These are phyloP conservation scores for Gracilaria domingensis DNA, from an alignment of 23 red algal genomes.

Conservation along the genomic window DNA sequence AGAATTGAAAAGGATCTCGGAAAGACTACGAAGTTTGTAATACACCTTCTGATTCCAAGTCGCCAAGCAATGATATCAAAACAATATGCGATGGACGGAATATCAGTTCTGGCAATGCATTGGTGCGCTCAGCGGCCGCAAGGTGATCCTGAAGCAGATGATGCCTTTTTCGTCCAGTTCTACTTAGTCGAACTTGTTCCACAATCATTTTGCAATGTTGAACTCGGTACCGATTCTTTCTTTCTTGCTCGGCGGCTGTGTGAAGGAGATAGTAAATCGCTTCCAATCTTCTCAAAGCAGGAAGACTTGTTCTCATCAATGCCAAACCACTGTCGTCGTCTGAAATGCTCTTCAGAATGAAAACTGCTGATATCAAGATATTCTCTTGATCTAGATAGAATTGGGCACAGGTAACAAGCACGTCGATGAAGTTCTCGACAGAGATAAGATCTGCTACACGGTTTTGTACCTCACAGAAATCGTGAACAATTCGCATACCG, in stretches of 20 bases:
- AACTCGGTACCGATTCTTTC: conserved; percentile 3
- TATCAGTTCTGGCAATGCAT: neutral
- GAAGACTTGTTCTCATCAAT: neutral
- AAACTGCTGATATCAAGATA: conserved; percentile 15
- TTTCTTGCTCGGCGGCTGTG: neutral
- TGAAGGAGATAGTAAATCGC: conserved; percentile 16
- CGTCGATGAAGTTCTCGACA: conserved; percentile 48
- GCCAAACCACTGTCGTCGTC: neutral
- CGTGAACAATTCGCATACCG: conserved; percentile 51
- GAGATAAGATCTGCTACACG: conserved; percentile 33
- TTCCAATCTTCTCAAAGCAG: conserved; percentile 4
- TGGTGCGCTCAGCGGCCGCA: neutral
- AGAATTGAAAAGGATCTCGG: no score
- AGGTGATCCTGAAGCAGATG: neutral
- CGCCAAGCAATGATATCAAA: neutral
- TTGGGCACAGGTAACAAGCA: conserved; percentile 42
- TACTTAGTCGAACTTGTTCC: conserved; percentile 1
- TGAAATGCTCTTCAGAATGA: neutral
- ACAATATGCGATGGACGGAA: neutral
- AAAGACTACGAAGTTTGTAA: neutral
- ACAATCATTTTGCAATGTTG: neutral
- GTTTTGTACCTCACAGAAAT: conserved; percentile 31
- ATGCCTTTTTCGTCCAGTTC: neutral
- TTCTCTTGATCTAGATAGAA: conserved; percentile 52
- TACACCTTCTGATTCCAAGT: conserved; percentile 1